Evolutionary conservation across 2,329 filamentous ascomycete species (phyloP), one percentile per base, ranked within the genome.

Genomic region (Fusarium bactridioides): DNA sequence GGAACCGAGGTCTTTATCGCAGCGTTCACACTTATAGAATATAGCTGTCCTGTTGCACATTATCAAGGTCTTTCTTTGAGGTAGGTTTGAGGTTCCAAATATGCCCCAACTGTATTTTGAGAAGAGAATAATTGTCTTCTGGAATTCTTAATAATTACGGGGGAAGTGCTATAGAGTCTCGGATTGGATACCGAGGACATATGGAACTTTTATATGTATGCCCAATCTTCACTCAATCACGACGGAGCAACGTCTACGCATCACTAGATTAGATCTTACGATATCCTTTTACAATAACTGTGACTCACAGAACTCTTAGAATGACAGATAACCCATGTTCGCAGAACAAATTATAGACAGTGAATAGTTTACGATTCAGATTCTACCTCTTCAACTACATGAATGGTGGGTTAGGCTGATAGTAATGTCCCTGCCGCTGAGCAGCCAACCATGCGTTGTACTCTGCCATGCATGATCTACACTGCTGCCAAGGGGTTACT

Each of bases 291-390:
- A 21, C 4, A 2, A 21, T 25, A 1, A 16, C 2, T 2, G 3
- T 37, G 12, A 7, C 4, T 19, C 0, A 51, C 1, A 8, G 10
- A 3, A 23, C 4, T 23, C 23, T 4, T 2, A 5, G 8, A 27
- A 16, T 4, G 5, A 2, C 7, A 13, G 7, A 3, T 11, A 6
- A 0, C 7, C 0, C 4, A 2, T 38, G 12, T n/a, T 18, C 5
- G n/a, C 6, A 7, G 3, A 15, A 8, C 1, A 37, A 15, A 16
- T 27, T 5, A 16, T 5, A 5, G 10, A 15, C 6, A n/a, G 19
- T 18, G 15, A 29, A n/a, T 54, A 10, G 2, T 19, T 15, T n/a
- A 1, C 25, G 13, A 29, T 7, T 10, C 2, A 23, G 4, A 18
- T 38, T n/a, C 23, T 38, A n/a, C 5, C 50, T 27, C 18, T 18